These are phyloP conservation scores for Silene coronaria DNA, from an alignment of 179 eudicot species.

Conservation along the genomic window DNA sequence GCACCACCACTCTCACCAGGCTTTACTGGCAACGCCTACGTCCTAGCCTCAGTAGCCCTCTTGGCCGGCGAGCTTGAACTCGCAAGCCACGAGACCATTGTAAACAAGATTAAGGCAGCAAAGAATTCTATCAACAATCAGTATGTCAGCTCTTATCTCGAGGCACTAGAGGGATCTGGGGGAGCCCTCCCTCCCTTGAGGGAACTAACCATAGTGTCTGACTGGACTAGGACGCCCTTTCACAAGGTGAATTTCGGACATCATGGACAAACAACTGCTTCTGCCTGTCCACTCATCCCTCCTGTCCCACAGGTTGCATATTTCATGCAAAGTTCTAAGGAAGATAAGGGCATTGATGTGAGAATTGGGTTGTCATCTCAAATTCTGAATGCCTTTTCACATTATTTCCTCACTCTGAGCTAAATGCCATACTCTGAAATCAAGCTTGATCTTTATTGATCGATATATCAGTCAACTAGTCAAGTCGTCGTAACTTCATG, in stretches of 20 bases:
- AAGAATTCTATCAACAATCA: conserved; percentile 25
- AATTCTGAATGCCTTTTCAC: conserved; percentile 21
- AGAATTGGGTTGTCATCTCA: conserved; percentile 29
- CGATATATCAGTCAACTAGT: too few relatives aligned
- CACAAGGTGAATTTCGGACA: conserved; percentile 27
- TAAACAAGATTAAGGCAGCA: conserved; percentile 30
- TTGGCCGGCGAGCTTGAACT: conserved; percentile 27
- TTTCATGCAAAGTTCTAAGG: conserved; percentile 31
- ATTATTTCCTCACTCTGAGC: conserved; percentile 28
- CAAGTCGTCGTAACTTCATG: too few relatives aligned
- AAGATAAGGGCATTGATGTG: conserved; percentile 32
- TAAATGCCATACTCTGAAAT: conserved; percentile 7
- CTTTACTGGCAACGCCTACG: conserved; percentile 34
- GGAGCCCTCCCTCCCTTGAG: conserved; percentile 29
- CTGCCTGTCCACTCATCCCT: conserved; percentile 25
- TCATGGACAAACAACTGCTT: conserved; percentile 13
- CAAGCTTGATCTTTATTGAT: background rate
- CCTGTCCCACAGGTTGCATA: conserved; percentile 35
- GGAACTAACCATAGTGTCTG: conserved; percentile 35
- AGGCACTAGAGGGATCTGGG: conserved; percentile 35
- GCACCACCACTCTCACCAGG: conserved; percentile 27
- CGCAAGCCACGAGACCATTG: conserved; percentile 17
- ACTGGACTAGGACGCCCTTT: conserved; percentile 34
- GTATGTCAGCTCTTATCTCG: conserved; percentile 23
- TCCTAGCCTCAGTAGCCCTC: conserved; percentile 31